Base-by-base conservation (phyloP, 1,284 basidiomycete species). In the Boletus semigastroideus region DNA sequence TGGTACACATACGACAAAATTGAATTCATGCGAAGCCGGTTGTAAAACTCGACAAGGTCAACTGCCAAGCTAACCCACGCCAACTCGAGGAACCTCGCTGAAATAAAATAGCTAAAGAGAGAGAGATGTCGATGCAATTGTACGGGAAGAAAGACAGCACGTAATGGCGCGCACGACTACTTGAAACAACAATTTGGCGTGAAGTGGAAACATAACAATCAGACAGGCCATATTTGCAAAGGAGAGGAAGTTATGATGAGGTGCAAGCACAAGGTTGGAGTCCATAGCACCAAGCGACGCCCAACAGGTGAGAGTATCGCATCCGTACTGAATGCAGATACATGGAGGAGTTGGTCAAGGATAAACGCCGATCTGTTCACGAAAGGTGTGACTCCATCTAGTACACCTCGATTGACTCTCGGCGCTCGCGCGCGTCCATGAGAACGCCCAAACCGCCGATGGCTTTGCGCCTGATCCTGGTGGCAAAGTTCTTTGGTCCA, bases 401-500 rank as follows among this genome's bases (percentile, higher is more conserved):
- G 71, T 77, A 87, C 36, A 77, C 75, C 62, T 79, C 78, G 53
- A 80, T 69, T 52, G 72, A 71, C 65, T 86, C 86, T 58, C 87
- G 75, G 62, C 83, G 78, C 73, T 89, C 87, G 55, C 88, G 80
- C 46, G 87, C 86, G 63, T 79, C 84, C 73, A 90, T 82, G 61
- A 90, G 78, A 61, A 81, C 80, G 49, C 83, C 84, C 45, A 88
- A 72, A 28, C 87, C 87, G 34, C 86, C 88, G 54, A 91, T 87
- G n/a, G 87, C 87, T 74, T 84, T 82, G 64, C 86, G 80, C 70
- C 87, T 78, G 68, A 87, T 86, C 60, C 90, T 81, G 20, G 83
- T 83, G 16, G 92, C 91, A 74, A 94, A 94, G 73, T 94, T 94
- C 78, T 88, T 89, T 43, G 87, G 83, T n/a, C 86, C 86, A 39